A percentile compares a stretch with the other conserved stretches of the same genome.
Conservation (phyloP, 2,329 filamentous ascomycete species). For the Epichloe gansuensis region DNA sequence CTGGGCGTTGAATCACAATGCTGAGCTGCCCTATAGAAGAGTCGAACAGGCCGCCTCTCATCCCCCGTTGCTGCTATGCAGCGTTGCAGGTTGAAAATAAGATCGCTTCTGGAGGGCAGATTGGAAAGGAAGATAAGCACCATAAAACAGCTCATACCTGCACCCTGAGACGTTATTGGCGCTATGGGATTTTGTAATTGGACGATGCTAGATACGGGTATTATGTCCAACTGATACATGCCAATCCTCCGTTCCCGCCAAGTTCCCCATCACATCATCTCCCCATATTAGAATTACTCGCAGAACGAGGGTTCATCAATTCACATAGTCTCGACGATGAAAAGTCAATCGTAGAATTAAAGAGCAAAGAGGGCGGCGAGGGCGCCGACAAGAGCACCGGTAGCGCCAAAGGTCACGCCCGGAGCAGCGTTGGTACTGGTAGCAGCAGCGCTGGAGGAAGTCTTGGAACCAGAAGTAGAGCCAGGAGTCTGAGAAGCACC, state of each 20-base stretch:
- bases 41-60: no score
- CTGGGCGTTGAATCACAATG: no score
- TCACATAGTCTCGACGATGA: neutral
- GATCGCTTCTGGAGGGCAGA: no score
- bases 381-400: constrained; percentile 34
- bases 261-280: neutral
- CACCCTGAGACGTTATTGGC: neutral
- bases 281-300: neutral
- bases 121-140: no score
- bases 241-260: neutral
- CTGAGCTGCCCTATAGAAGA: no score
- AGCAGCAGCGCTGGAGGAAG: neutral
- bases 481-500: constrained; percentile 10
- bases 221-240: neutral
- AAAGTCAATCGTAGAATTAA: constrained; percentile 21
- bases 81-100: no score
- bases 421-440: neutral
- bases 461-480: constrained; percentile 14
- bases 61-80: no score
- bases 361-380: constrained; percentile 38
- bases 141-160: neutral
- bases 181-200: neutral
- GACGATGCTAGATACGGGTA: neutral
- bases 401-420: constrained; percentile 16
- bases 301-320: neutral